Evolutionary conservation across 1,284 basidiomycete genomes (phyloP).

Genomic region (Tranzscheliella williamsii): DNA sequence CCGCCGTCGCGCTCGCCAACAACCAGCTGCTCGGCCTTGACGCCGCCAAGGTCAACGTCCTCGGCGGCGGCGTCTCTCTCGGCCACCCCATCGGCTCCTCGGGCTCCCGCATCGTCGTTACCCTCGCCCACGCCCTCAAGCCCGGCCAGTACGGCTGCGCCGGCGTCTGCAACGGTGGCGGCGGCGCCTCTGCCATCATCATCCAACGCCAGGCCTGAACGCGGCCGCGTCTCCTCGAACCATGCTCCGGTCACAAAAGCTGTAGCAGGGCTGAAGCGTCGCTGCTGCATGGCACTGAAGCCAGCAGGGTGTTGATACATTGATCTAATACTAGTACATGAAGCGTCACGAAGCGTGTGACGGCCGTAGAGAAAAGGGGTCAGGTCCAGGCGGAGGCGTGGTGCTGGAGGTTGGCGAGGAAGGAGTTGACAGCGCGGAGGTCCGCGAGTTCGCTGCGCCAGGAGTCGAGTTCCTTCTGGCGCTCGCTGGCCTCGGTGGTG

Average conservation of each 20-base stretch:
- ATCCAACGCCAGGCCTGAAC: conserved; percentile 43
- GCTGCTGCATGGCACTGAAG: too few relatives aligned
- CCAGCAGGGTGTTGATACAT: too few relatives aligned
- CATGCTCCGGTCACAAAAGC: too few relatives aligned
- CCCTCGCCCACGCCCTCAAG: conserved; percentile 87
- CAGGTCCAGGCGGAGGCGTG: neutral
- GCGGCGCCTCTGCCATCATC: conserved; percentile 51
- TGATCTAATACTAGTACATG: too few relatives aligned
- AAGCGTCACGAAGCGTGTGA: too few relatives aligned
- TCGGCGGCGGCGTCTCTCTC: conserved; percentile 68
- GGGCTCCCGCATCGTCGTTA: conserved; percentile 91
- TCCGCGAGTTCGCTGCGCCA: conserved; percentile 21
- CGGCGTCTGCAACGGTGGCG: conserved; percentile 81
- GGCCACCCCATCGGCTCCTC: conserved; percentile 83
- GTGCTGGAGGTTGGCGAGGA: neutral
- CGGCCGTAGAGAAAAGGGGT: too few relatives aligned
- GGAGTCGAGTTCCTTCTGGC: conserved; percentile 23
- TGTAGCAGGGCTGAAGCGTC: too few relatives aligned
- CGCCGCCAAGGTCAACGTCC: conserved; percentile 85
- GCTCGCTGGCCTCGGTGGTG: conserved; percentile 12
- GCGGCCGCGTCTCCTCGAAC: too few relatives aligned
- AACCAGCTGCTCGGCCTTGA: conserved; percentile 64
- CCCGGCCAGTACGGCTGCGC: conserved; percentile 95
- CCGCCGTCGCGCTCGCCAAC: conserved; percentile 61
- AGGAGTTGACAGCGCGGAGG: neutral